Percentiles rank a stretch among this genome's conserved stretches.
phyloP scores from a whole-genome alignment of 2,329 filamentous ascomycete genomes.

The Aphanocladium album region DNA sequence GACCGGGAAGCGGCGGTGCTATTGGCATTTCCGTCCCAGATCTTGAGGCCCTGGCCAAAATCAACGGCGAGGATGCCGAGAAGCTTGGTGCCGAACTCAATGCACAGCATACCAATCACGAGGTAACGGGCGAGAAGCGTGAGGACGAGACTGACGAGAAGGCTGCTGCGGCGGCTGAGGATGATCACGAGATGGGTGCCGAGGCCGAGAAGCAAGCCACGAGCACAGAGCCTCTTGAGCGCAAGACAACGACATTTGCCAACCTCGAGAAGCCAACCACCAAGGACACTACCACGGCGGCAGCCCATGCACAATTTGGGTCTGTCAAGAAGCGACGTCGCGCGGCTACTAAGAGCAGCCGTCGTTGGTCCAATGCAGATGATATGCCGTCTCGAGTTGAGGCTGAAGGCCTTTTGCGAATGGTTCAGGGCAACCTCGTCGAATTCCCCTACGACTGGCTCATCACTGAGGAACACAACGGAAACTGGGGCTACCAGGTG shows the following conservation, averaged over 20 bases:
- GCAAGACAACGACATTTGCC: constrained; percentile 54
- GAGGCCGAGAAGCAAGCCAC: constrained; percentile 25
- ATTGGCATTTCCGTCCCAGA: constrained; percentile 41
- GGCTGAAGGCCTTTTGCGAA: constrained; percentile 72
- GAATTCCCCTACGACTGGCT: constrained; percentile 97
- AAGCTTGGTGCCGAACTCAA: constrained; percentile 29
- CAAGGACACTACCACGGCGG: constrained; percentile 24
- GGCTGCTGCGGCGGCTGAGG: not conserved
- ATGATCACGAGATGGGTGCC: constrained; percentile 16
- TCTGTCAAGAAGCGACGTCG: constrained; percentile 60
- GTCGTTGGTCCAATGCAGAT: constrained; percentile 61
- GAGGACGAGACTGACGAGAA: not conserved
- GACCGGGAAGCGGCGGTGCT: constrained; percentile 27
- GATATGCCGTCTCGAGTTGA: constrained; percentile 71
- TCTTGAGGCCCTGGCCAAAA: constrained; percentile 33
- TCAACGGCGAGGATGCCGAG: constrained; percentile 26
- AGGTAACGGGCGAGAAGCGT: constrained; percentile 15
- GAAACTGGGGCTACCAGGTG: constrained; percentile 95
- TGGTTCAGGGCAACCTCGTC: constrained; percentile 85
- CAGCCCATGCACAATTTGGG: constrained; percentile 32
- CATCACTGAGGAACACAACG: constrained; percentile 81
- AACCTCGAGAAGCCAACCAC: constrained; percentile 44
- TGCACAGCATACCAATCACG: constrained; percentile 29
- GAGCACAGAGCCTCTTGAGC: constrained; percentile 38
- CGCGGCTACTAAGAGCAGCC: constrained; percentile 64